Base-by-base conservation (phyloP, 2,329 filamentous ascomycete genomes). In the Calonectria henricotiae region DNA sequence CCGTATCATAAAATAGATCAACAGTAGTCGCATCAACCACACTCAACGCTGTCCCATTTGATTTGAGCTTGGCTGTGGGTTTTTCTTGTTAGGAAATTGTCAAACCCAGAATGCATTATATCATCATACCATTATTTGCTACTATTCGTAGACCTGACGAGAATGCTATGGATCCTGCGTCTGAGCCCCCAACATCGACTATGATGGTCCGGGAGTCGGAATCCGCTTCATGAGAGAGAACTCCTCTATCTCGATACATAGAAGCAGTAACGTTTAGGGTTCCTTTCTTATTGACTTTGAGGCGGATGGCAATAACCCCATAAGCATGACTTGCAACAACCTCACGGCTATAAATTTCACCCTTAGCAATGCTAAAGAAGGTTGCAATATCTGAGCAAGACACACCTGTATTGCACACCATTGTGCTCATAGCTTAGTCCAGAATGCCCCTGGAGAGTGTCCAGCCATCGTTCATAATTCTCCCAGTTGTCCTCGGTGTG, bases 301-400 rank as follows among this genome's bases (percentile, higher is more conserved):
- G 35, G 4, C 51, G 51, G 8, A 58, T 4, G 5, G 35, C 51
- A 27, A 58, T 58, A 17, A 58, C n/a, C 9, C 51, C 51, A 5
- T 39, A 58, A 23, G 32, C 20, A 39, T 58, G 51, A n/a, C 51
- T 58, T 7, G 51, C 51, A 4, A 58, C 3, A 25, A 39, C 51
- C 32, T 58, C 32, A 12, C 51, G 51, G 8, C 51, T 58, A 23
- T 23, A 9, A 5, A 15, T 37, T 23, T 39, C 32, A 8, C 9
- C 25, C n/a, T 58, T 17, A 58, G n/a, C 15, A 2, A 27, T 39
- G 0, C 5, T 25, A 8, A 58, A 39, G n/a, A 8, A 17, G 3
- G 2, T 1, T 3, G 1, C 13, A 15, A 1, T 0, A 4, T 25
- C 7, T 4, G 32, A 8, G 0, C 5, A 25, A 4, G 13, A 39